These are phyloP conservation scores for Stephania cephalantha DNA, from an alignment of 164 flowering plant genomes.

Conservation along the genomic window DNA sequence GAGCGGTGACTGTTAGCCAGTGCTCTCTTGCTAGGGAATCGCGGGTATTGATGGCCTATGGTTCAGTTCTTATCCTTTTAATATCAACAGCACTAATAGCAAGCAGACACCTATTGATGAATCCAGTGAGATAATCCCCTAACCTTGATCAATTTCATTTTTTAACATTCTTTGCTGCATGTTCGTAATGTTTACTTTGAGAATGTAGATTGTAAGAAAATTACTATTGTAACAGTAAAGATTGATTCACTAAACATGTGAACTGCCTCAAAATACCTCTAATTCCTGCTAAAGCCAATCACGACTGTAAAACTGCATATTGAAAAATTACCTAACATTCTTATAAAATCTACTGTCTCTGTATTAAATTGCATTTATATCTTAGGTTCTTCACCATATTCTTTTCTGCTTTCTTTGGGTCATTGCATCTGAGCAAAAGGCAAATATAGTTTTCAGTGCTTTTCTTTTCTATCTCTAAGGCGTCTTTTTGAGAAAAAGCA, in stretches of 20 bases:
- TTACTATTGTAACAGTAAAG: not conserved
- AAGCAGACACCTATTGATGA: slow-evolving; percentile 11
- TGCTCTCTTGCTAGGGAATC: slow-evolving; percentile 61
- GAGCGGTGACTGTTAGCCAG: slow-evolving; percentile 37
- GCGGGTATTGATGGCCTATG: slow-evolving; percentile 34
- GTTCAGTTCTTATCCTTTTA: slow-evolving; percentile 26
- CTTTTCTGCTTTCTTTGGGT: not conserved
- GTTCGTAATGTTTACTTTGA: not conserved
- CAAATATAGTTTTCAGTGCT: not conserved
- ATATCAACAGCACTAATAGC: slow-evolving; percentile 22
- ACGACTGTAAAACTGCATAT: not conserved
- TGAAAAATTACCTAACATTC: no score
- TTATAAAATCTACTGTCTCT: no score
- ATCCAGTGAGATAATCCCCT: slow-evolving; percentile 12
- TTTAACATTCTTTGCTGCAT: not conserved
- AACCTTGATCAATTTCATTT: not conserved
- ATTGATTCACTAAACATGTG: not conserved
- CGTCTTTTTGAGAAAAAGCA: no score
- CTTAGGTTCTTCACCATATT: not conserved
- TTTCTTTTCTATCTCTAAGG: no score
- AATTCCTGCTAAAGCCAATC: not conserved
- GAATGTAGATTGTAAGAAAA: not conserved
- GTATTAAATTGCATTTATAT: not conserved
- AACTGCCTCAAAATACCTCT: not conserved
- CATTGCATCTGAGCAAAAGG: no score